Evolutionary conservation across 306 rosid genomes (phyloP).

Genomic region (Ceratonia siliqua): DNA sequence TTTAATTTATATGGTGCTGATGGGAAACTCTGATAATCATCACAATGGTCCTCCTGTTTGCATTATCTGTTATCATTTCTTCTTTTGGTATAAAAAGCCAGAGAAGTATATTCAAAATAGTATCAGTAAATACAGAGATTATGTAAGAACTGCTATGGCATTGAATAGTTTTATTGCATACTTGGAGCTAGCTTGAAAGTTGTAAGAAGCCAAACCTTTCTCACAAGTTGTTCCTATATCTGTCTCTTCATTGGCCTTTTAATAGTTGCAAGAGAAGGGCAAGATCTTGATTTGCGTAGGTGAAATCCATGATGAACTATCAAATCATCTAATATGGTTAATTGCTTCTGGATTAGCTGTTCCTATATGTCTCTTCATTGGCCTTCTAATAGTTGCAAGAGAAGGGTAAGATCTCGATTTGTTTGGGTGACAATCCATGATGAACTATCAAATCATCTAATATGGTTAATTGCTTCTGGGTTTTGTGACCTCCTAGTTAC

Average conservation of each 20-base stretch:
- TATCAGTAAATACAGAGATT: not conserved
- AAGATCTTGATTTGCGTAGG: constrained; percentile 20
- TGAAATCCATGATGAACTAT: constrained; percentile 1
- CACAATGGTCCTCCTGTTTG: not conserved
- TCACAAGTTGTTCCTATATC: constrained; percentile 20
- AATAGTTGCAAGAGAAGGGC: constrained; percentile 16
- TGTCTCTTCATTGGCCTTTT: constrained; percentile 15
- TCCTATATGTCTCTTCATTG: constrained; percentile 1
- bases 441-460: not conserved
- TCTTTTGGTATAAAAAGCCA: not conserved
- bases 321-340: constrained; percentile 7
- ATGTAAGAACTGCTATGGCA: constrained; percentile 6
- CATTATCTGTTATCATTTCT: not conserved
- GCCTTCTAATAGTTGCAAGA: constrained; percentile 22
- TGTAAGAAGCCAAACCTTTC: constrained; percentile 29
- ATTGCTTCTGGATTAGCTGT: constrained; percentile 24
- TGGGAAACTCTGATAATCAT: not conserved
- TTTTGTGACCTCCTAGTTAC: constrained; percentile 20
- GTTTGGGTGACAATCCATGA: constrained; percentile 1
- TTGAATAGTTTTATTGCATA: not conserved
- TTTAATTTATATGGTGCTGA: not conserved
- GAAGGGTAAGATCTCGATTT: constrained; percentile 25
- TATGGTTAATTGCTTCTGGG: constrained; percentile 23
- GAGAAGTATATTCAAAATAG: constrained; percentile 12
- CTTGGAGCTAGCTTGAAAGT: constrained; percentile 31